Conservation (phyloP, 1,139 yeast genomes). For the Hansenula lynferdii region DNA sequence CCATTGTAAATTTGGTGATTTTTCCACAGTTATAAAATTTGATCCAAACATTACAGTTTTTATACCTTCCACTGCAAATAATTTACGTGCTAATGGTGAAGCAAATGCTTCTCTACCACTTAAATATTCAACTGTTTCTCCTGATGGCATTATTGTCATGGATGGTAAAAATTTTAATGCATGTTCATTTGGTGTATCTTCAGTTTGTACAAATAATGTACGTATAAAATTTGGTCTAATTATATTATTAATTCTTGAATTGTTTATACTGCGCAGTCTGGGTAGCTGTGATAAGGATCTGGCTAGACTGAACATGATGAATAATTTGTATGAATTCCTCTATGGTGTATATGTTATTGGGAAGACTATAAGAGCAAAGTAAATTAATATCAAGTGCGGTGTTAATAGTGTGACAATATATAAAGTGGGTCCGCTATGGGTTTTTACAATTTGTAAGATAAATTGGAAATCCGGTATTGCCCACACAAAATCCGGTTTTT, state of each 20-base stretch:
- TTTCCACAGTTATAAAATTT: slow-evolving; percentile 83
- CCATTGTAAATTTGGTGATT: slow-evolving; percentile 59
- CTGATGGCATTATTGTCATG: slow-evolving; percentile 47
- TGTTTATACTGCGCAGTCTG: not conserved
- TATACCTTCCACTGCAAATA: slow-evolving; percentile 84
- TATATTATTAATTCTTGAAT: too few species aligned
- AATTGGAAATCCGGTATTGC: too few species aligned
- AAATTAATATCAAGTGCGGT: too few species aligned
- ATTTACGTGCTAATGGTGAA: slow-evolving; percentile 77
- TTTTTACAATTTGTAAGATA: too few species aligned
- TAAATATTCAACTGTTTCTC: slow-evolving; percentile 54
- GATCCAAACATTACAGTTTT: slow-evolving; percentile 85
- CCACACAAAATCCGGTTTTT: too few species aligned
- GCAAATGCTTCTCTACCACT: slow-evolving; percentile 65
- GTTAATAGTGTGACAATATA: too few species aligned
- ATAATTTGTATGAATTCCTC: too few species aligned
- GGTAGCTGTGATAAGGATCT: not conserved
- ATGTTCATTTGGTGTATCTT: slow-evolving; percentile 85
- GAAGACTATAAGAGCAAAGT: too few species aligned
- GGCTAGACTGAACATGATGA: too few species aligned
- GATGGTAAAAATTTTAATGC: slow-evolving; percentile 88
- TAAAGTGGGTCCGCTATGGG: too few species aligned
- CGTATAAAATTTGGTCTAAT: not conserved
- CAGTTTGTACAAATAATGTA: slow-evolving; percentile 41
- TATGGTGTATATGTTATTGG: too few species aligned